These are phyloP conservation scores for Hippophae tibetana DNA, from an alignment of 306 rosid genomes.

Conservation along the genomic window DNA sequence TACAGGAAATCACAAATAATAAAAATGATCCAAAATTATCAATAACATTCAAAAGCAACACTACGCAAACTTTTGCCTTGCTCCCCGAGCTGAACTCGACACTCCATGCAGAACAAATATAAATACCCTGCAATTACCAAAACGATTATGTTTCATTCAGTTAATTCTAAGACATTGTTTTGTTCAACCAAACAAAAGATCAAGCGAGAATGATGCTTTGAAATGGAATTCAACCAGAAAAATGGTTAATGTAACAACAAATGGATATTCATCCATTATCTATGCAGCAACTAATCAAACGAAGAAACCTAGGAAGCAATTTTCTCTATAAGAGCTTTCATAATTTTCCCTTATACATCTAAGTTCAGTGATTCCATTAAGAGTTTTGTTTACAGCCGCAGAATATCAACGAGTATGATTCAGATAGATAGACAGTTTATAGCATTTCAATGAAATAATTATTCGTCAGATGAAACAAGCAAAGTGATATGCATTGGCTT, in stretches of 20 bases:
- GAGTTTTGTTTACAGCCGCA: too few species aligned
- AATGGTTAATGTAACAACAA: not conserved
- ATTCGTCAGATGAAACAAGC: too few species aligned
- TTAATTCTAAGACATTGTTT: not conserved
- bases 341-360: too few species aligned
- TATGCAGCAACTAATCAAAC: too few species aligned
- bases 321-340: too few species aligned
- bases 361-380: too few species aligned
- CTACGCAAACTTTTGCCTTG: conserved; percentile 2
- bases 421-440: not conserved
- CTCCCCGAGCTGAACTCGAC: conserved; percentile 18
- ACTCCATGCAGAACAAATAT: conserved; percentile 10
- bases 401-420: too few species aligned
- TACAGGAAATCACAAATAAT: too few species aligned
- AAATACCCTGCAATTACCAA: conserved; percentile 24
- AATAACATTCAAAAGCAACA: conserved; percentile 16
- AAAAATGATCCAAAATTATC: not conserved
- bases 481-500: conserved; percentile 1
- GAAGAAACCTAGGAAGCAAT: too few species aligned
- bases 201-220: not conserved
- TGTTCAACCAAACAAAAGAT: too few species aligned
- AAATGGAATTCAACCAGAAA: not conserved
- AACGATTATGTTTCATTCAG: conserved; percentile 1
- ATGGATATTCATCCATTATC: too few species aligned
- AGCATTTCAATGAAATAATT: not conserved